phyloP scores from a whole-genome alignment of 2,329 filamentous ascomycete genomes.

The Beauveria sp. region DNA sequence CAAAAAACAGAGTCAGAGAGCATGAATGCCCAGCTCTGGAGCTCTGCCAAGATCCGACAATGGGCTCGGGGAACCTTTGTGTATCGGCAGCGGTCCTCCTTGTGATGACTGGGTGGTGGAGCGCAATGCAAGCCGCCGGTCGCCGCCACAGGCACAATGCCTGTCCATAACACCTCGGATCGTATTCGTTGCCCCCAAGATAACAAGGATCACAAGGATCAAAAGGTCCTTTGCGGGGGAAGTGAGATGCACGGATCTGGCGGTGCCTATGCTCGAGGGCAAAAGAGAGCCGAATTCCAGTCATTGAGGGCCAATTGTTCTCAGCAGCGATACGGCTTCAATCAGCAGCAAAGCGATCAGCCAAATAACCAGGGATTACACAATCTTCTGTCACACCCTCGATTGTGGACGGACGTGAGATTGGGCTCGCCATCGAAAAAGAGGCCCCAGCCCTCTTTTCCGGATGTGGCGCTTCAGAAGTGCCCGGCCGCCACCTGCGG shows the following conservation, averaged over 20 bases:
- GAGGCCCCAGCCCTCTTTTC: neutral
- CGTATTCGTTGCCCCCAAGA: neutral
- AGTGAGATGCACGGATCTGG: too few species aligned
- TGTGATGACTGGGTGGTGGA: neutral
- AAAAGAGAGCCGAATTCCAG: too few species aligned
- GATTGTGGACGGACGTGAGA: too few species aligned
- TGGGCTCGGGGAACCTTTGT: neutral
- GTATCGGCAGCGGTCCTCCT: neutral
- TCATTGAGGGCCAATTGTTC: too few species aligned
- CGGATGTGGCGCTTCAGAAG: conserved; percentile 7
- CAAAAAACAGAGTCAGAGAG: neutral
- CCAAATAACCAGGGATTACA: neutral
- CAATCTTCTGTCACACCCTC: neutral
- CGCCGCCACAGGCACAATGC: neutral
- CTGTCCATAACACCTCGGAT: neutral
- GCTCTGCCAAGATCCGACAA: neutral
- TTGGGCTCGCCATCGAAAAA: neutral
- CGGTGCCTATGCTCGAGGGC: too few species aligned
- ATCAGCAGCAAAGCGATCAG: too few species aligned
- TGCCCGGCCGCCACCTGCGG: neutral
- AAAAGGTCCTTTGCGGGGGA: neutral
- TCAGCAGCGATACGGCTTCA: too few species aligned
- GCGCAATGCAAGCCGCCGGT: neutral
- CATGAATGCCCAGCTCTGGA: too few species aligned
- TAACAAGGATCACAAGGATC: neutral